Evolutionary conservation across 1,284 basidiomycete genomes (phyloP), one percentile per base, ranked within the genome.

Genomic region (Cerioporus squamosus): DNA sequence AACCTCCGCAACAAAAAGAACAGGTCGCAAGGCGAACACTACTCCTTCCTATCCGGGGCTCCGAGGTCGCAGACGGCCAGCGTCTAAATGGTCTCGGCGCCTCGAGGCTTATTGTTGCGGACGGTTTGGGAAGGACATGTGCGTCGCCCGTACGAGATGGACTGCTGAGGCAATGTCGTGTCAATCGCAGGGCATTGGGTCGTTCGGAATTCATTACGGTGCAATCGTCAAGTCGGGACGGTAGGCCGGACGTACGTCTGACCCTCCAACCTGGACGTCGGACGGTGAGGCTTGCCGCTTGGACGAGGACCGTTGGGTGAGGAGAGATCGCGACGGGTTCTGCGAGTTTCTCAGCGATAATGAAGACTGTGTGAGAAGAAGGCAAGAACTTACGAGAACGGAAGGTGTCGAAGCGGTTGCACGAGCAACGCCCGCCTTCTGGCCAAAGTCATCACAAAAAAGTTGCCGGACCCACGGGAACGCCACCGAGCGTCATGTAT

Each of bases 1-100:
- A 22, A 18, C 40, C 57, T 59, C 57, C 61, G 54, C 53, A 53
- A 62, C 61, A 57, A 62, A 62, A 62, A 55, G 46, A 38, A 38
- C 12, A 36, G 53, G 33, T 47, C 36, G 26, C 36, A 29, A 18
- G 53, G 44, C 51, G 56, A 57, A 56, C 44, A 54, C 51, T 62
- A 53, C 47, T 39, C 33, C 45, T 57, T 52, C 61, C 57, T 47
- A 49, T 57, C 44, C 18, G 23, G 57, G 60, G 23, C 14, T n/a
- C 18, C 49, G 52, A 15, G 38, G 36, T 33, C 29, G 8, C n/a
- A 22, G 22, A 45, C 26, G 18, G n/a, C 29, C 14, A 29, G 46
- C 51, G 45, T 23, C 46, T 47, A 44, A 10, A 17, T 6, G 17
- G 1, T 6, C 4, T 22, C 24, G 17, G 57, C 57, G 51, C 47